Percentiles rank a stretch among this genome's conserved stretches.
phyloP scores from a whole-genome alignment of 2,329 filamentous ascomycete species.

The Aspergillus flavus region DNA sequence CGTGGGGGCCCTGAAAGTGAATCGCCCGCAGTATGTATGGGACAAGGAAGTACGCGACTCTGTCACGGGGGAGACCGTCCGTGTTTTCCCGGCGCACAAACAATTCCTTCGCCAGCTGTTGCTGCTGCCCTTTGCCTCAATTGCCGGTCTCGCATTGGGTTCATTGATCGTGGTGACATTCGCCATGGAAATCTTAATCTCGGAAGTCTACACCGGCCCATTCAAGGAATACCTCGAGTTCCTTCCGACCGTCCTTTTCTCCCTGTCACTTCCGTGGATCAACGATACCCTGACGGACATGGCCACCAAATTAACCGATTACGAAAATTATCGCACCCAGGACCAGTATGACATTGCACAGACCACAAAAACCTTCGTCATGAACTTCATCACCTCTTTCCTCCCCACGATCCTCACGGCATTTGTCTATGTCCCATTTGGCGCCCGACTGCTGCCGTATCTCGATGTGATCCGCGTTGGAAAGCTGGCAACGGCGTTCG shows the following conservation, averaged over 20 bases:
- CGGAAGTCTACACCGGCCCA: slow-evolving; percentile 87
- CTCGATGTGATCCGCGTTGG: slow-evolving; percentile 78
- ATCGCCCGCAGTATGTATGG: slow-evolving; percentile 75
- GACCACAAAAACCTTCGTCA: slow-evolving; percentile 89
- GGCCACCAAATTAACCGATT: slow-evolving; percentile 75
- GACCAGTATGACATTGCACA: slow-evolving; percentile 82
- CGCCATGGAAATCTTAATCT: slow-evolving; percentile 92
- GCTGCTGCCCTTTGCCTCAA: slow-evolving; percentile 80
- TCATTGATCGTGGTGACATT: slow-evolving; percentile 84
- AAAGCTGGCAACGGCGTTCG: slow-evolving; percentile 26
- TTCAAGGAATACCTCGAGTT: slow-evolving; percentile 84
- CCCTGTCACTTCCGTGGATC: slow-evolving; percentile 76
- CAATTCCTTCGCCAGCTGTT: slow-evolving; percentile 76
- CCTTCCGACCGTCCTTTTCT: slow-evolving; percentile 85
- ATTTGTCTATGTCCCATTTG: slow-evolving; percentile 94
- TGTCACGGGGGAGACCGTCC: slow-evolving; percentile 76
- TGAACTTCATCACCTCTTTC: slow-evolving; percentile 97
- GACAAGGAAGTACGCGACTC: slow-evolving; percentile 77
- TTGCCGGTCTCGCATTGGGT: slow-evolving; percentile 72
- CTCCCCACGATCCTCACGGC: slow-evolving; percentile 89
- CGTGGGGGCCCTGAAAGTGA: slow-evolving; percentile 78
- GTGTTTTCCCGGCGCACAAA: slow-evolving; percentile 74
- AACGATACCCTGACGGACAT: slow-evolving; percentile 73
- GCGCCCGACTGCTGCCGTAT: slow-evolving; percentile 78
- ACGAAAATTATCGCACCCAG: slow-evolving; percentile 90